A percentile compares a stretch with the other conserved stretches of the same genome.
Evolutionary conservation across 768 basidiomycete genomes (phyloP).

Genomic region (Mycena leptocephala): DNA sequence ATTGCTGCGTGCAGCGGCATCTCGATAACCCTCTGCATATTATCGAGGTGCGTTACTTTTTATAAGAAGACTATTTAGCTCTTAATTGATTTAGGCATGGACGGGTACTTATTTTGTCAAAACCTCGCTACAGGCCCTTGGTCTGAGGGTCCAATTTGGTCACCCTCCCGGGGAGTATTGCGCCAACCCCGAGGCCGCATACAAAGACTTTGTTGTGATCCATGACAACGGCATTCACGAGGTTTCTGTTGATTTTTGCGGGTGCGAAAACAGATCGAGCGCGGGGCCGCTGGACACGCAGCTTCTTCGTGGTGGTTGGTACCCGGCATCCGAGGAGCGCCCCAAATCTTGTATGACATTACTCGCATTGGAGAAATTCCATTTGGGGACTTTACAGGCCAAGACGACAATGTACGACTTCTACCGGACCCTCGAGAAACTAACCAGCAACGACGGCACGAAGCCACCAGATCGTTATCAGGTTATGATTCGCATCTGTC

Average conservation of each 20-base stretch:
- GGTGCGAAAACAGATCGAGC: slow-evolving; percentile 40
- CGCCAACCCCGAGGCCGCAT: not conserved
- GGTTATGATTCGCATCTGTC: slow-evolving; percentile 29
- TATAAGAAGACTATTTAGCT: too few relatives aligned
- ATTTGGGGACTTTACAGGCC: slow-evolving; percentile 42
- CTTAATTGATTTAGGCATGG: too few relatives aligned
- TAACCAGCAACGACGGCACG: slow-evolving; percentile 45
- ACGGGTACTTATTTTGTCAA: slow-evolving; percentile 5
- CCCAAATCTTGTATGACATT: slow-evolving; percentile 49
- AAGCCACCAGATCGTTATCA: slow-evolving; percentile 44
- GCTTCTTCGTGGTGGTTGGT: slow-evolving; percentile 49
- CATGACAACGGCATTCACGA: slow-evolving; percentile 28
- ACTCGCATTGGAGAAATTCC: slow-evolving; percentile 41
- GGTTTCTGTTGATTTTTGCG: slow-evolving; percentile 27
- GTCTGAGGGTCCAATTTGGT: slow-evolving; percentile 20
- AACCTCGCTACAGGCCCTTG: not conserved
- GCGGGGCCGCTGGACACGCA: slow-evolving; percentile 36
- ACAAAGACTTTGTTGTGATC: slow-evolving; percentile 19
- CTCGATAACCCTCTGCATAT: too few relatives aligned
- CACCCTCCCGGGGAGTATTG: not conserved
- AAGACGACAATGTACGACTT: too few relatives aligned
- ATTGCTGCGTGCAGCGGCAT: too few relatives aligned
- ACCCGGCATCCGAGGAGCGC: slow-evolving; percentile 22
- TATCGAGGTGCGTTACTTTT: too few relatives aligned
- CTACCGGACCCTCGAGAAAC: slow-evolving; percentile 39